These are phyloP conservation scores for Purpureocillium takamizusanense DNA, from an alignment of 2,329 filamentous ascomycete species.

Conservation along the genomic window DNA sequence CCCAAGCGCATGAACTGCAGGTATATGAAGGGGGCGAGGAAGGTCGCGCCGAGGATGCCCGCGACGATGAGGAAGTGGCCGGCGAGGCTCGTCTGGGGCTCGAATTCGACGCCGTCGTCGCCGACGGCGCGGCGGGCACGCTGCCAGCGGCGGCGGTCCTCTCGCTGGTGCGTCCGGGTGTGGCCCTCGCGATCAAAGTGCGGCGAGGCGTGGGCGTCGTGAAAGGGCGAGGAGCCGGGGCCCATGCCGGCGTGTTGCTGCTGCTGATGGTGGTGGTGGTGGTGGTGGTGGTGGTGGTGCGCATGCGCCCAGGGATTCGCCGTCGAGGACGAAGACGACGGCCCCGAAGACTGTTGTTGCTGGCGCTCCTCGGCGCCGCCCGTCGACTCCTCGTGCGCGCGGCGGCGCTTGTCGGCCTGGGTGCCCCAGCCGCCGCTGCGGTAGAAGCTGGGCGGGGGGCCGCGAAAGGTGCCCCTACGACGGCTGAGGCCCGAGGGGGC, in stretches of 20 bases:
- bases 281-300: background rate
- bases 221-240: slow-evolving; percentile 42
- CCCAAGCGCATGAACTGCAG: slow-evolving; percentile 25
- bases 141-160: slow-evolving; percentile 39
- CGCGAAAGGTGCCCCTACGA: slow-evolving; percentile 66
- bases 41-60: slow-evolving; percentile 34
- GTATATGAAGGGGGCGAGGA: slow-evolving; percentile 35
- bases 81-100: slow-evolving; percentile 30
- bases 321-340: slow-evolving; percentile 3
- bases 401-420: slow-evolving; percentile 48
- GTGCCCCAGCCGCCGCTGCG: slow-evolving; percentile 69
- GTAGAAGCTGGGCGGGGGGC: slow-evolving; percentile 86
- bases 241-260: slow-evolving; percentile 42
- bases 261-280: background rate
- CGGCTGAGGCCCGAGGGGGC: slow-evolving; percentile 74
- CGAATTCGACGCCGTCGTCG: slow-evolving; percentile 25
- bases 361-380: slow-evolving; percentile 2
- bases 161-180: slow-evolving; percentile 60
- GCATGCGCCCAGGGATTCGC: slow-evolving; percentile 1
- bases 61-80: slow-evolving; percentile 42
- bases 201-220: slow-evolving; percentile 37
- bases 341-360: background rate
- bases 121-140: slow-evolving; percentile 29
- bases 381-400: slow-evolving; percentile 38
- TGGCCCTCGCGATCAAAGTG: slow-evolving; percentile 75